Base-by-base conservation (phyloP, 73 alveolate species). In the Durusdinium trenchii region DNA sequence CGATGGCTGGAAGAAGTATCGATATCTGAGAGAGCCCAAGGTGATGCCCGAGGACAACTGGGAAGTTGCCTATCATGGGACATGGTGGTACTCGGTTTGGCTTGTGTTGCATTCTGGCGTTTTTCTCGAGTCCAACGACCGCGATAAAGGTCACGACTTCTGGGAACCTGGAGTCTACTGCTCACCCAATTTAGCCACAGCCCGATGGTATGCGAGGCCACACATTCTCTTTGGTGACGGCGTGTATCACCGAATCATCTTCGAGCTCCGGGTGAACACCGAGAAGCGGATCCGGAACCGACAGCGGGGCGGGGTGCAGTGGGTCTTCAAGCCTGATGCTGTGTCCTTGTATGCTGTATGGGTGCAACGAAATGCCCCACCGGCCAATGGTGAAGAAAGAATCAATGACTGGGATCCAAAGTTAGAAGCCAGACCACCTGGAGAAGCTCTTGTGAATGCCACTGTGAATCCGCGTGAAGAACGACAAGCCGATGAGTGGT, bases 121-220 rank as follows among this genome's bases (percentile, higher is more conserved):
- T 67, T 91, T 91, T 57, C 90, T 91, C 90, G 98, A 91, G n/a
- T 91, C 98, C 90, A 91, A 91, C 47, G 98, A 91, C 78, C 87
- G 98, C 14, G 98, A 91, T 89, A 91, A 91, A 52, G 98, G 94
- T 23, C 98, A 91, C 76, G 98, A 91, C 89, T 91, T 91, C 78
- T 91, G 98, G 98, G 98, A 91, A 51, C 98, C 98, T 4, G 98
- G 98, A 45, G 98, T 91, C 14, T 91, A 91, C 61, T 91, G 98
- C 76, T 91, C 98, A 14, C 98, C 98, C 9, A 60, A 23, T 23
- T 60, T 60, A 32, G n/a, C 73, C 73, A 60, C 30, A 30, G 10
- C 12, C 75, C 75, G 98, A 62, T 91, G 98, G 98, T 91, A 91
- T 26, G 98, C 98, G 35, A 76, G 98, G 47, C 98, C 98, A 4